Evolutionary conservation across 805 yeast species (phyloP).

Genomic region (Pichia insulana): DNA sequence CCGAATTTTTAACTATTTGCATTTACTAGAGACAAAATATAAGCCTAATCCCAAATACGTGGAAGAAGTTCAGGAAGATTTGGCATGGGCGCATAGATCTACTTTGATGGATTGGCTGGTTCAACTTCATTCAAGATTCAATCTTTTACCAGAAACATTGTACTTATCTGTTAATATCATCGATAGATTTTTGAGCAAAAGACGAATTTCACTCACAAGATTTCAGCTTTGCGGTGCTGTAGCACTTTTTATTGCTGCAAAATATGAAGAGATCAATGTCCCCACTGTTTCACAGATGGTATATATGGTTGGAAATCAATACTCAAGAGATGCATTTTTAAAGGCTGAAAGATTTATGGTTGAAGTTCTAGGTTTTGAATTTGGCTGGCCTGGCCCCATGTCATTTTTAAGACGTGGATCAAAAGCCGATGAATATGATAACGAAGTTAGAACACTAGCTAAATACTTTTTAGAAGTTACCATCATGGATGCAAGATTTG

Average conservation of each 20-base stretch:
- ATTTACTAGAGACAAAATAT: conserved; percentile 60
- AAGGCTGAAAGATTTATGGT: conserved; percentile 76
- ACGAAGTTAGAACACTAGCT: conserved; percentile 74
- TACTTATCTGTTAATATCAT: conserved; percentile 74
- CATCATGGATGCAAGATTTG: conserved; percentile 63
- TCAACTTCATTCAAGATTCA: conserved; percentile 75
- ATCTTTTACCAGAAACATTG: conserved; percentile 77
- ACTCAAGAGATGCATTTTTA: conserved; percentile 64
- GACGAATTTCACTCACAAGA: conserved; percentile 68
- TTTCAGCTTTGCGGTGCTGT: conserved; percentile 95
- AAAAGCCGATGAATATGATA: conserved; percentile 84
- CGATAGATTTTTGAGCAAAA: conserved; percentile 72
- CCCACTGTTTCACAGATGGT: conserved; percentile 85
- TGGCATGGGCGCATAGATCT: conserved; percentile 64
- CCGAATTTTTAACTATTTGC: conserved; percentile 76
- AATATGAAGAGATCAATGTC: conserved; percentile 82
- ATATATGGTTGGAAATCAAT: conserved; percentile 77
- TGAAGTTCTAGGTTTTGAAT: conserved; percentile 60
- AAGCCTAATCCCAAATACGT: conserved; percentile 69
- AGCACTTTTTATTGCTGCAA: conserved; percentile 82
- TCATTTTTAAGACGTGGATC: conserved; percentile 82
- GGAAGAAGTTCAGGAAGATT: conserved; percentile 67
- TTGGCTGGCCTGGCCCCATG: conserved; percentile 85
- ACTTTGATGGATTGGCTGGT: conserved; percentile 86
- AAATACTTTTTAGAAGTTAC: conserved; percentile 76